A percentile compares a stretch with the other conserved stretches of the same genome.
phyloP scores from a whole-genome alignment of 1,139 yeast species.

The Candida sojae region DNA sequence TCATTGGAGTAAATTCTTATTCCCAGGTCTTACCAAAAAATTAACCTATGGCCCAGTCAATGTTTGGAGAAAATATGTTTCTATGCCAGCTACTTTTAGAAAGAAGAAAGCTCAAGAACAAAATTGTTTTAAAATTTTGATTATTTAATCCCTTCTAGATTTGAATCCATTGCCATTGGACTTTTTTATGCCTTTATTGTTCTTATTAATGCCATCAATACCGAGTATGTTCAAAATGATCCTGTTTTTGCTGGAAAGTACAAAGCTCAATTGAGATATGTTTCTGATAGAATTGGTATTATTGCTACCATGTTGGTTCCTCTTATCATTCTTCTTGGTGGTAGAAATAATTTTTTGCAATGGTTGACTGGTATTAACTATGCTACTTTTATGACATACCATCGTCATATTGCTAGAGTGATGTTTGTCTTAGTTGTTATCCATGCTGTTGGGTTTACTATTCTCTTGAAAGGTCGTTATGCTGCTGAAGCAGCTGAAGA shows the following conservation, averaged over 20 bases:
- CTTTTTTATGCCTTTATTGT: constrained; percentile 45
- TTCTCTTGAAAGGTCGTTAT: constrained; percentile 17
- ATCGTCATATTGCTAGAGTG: constrained; percentile 40
- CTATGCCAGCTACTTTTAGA: constrained; percentile 31
- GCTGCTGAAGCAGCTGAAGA: constrained; percentile 17
- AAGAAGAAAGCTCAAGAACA: constrained; percentile 26
- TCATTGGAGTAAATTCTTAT: constrained; percentile 40
- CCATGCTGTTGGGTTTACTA: constrained; percentile 43
- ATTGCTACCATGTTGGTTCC: constrained; percentile 31
- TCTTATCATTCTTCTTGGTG: constrained; percentile 39
- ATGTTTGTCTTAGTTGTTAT: constrained; percentile 25
- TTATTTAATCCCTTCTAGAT: constrained; percentile 29
- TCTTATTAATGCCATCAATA: constrained; percentile 30
- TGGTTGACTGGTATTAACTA: constrained; percentile 42
- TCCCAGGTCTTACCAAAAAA: constrained; percentile 25
- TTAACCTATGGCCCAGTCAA: constrained; percentile 26
- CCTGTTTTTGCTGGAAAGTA: constrained; percentile 22
- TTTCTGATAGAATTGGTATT: constrained; percentile 36
- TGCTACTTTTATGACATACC: constrained; percentile 36
- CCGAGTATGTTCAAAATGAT: constrained; percentile 22
- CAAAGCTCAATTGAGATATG: constrained; percentile 25
- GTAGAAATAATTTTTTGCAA: constrained; percentile 43
- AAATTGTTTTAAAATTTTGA: constrained; percentile 21
- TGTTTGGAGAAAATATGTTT: constrained; percentile 28
- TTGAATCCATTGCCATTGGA: constrained; percentile 21